Conservation (phyloP, 139 green algal species). For the Asterochloris sp. region DNA sequence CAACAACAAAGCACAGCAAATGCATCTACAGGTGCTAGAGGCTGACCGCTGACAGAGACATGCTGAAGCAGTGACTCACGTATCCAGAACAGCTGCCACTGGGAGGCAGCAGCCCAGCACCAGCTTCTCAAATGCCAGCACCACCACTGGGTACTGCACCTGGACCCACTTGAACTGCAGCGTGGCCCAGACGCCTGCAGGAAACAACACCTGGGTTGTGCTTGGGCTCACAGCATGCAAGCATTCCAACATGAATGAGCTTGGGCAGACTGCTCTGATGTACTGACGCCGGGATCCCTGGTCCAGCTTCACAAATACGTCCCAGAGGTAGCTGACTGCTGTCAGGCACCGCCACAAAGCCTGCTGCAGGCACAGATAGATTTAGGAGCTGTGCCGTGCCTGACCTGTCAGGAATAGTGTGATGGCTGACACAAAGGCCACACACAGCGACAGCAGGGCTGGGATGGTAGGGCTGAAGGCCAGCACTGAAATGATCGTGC, state of each 20-base stretch:
- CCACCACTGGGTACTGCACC: constrained; percentile 76
- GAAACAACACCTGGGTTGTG: background rate
- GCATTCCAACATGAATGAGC: background rate
- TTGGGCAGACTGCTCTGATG: background rate
- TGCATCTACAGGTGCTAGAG: constrained; percentile 8
- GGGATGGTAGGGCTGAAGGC: background rate
- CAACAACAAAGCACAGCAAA: too few species aligned
- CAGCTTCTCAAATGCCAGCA: constrained; percentile 80
- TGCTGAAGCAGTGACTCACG: constrained; percentile 24
- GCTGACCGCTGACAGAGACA: constrained; percentile 34
- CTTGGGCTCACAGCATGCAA: background rate
- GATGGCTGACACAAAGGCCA: constrained; percentile 12
- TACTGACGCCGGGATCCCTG: background rate
- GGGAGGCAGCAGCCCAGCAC: constrained; percentile 69
- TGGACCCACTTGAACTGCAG: constrained; percentile 93
- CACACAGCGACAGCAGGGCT: background rate
- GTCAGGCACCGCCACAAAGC: background rate
- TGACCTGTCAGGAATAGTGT: constrained; percentile 29
- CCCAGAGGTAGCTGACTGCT: background rate
- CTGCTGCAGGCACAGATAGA: background rate
- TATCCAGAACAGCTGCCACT: constrained; percentile 50
- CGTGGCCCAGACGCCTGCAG: constrained; percentile 72
- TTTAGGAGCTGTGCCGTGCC: background rate
- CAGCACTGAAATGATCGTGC: constrained; percentile 42
- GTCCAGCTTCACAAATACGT: background rate